These are phyloP conservation scores for Achaetomiella virescens DNA, from an alignment of 495 filamentous ascomycete genomes.

Conservation along the genomic window DNA sequence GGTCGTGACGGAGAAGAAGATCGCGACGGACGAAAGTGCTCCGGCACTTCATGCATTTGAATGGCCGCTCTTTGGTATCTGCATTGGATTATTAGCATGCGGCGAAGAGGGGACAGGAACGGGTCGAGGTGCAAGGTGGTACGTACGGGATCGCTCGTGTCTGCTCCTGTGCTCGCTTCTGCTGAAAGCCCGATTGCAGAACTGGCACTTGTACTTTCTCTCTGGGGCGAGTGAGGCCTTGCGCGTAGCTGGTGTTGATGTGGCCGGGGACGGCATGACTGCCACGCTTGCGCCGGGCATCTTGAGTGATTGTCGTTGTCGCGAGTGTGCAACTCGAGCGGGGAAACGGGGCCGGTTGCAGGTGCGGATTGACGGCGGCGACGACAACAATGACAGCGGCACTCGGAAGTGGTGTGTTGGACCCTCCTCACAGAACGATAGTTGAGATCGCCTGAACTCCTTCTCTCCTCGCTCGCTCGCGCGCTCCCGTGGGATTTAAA, in stretches of 20 bases:
- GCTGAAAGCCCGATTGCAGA: conserved; percentile 95
- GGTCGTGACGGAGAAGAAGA: conserved; percentile 91
- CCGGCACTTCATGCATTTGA: conserved; percentile 96
- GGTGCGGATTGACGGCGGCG: conserved; percentile 25
- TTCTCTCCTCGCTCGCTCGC: conserved; percentile 44
- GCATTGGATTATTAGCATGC: conserved; percentile 17
- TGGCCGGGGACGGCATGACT: conserved; percentile 47
- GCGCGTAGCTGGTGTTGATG: conserved; percentile 55
- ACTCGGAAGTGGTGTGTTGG: conserved; percentile 25
- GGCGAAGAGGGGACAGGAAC: not conserved
- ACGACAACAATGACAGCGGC: conserved; percentile 32
- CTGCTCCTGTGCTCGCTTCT: conserved; percentile 94
- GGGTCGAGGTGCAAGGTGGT: conserved; percentile 6
- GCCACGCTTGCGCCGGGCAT: conserved; percentile 64
- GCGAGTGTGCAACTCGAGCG: conserved; percentile 36
- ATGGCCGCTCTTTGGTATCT: conserved; percentile 98
- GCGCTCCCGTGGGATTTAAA: conserved; percentile 55
- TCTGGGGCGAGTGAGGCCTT: conserved; percentile 62
- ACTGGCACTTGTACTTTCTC: conserved; percentile 99
- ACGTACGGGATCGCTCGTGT: conserved; percentile 96
- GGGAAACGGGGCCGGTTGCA: conserved; percentile 24
- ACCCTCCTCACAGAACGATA: conserved; percentile 44
- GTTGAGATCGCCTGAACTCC: conserved; percentile 43
- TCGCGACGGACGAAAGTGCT: conserved; percentile 98
- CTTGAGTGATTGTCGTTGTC: conserved; percentile 32